Evolutionary conservation across 2,329 filamentous ascomycete genomes (phyloP).

Genomic region (Aspergillus cejpii): DNA sequence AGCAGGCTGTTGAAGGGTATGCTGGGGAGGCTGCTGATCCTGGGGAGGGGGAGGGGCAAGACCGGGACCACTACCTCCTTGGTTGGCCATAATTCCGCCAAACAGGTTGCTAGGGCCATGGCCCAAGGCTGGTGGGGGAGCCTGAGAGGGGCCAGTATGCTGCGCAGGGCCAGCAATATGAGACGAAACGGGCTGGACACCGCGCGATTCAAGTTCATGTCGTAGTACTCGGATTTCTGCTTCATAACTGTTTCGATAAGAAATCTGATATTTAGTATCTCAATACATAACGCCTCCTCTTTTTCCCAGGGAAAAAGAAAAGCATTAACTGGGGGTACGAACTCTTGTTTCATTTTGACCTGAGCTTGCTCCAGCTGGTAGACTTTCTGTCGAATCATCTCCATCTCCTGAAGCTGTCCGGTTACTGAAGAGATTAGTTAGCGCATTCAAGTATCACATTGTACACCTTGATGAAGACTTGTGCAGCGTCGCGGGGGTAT

Average conservation of each 20-base stretch:
- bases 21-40: conserved; percentile 54
- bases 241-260: conserved; percentile 63
- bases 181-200: conserved; percentile 57
- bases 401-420: conserved; percentile 88
- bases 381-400: conserved; percentile 87
- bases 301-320: too few relatives aligned
- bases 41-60: conserved; percentile 69
- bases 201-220: conserved; percentile 73
- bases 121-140: conserved; percentile 76
- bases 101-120: conserved; percentile 87
- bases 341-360: conserved; percentile 86
- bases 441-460: not conserved
- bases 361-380: conserved; percentile 89
- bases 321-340: conserved; percentile 40
- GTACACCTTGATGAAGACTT: not conserved
- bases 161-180: conserved; percentile 66
- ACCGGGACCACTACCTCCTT: conserved; percentile 74
- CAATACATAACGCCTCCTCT: too few relatives aligned
- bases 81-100: conserved; percentile 90
- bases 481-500: not conserved
- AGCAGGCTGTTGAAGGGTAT: conserved; percentile 54
- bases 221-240: conserved; percentile 80
- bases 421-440: conserved; percentile 56
- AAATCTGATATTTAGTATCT: too few relatives aligned
- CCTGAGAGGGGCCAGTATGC: conserved; percentile 74